Evolutionary conservation across 345 rosid species (phyloP), one percentile per base, ranked within the genome.

Genomic region (Dimocarpus longan): DNA sequence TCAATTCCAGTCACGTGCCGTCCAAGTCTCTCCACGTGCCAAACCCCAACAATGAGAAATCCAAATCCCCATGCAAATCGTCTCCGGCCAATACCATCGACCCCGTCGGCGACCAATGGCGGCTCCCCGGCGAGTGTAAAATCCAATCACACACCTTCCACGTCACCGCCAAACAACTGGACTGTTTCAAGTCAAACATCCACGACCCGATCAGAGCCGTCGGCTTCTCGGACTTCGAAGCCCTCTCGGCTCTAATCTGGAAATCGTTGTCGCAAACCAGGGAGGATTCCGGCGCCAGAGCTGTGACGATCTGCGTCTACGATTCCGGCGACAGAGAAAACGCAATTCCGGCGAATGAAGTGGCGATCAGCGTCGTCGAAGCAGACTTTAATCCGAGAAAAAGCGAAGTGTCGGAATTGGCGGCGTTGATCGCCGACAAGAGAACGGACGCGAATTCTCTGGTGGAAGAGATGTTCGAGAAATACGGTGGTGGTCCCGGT

Each of bases 231-330:
- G 57, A 57, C 73, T 86, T 90, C 60, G 86, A 85, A 8, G 18
- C 86, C 44, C 50, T 94, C 5, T 84, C 85, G n/a, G 95, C 94
- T 2, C 8, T 87, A 22, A 74, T 92, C 19, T 94, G 94, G 97
- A 86, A 84, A 63, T 87, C 89, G 2, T 21, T 92, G 22, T 46
- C 82, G 0, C 87, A 85, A 3, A 56, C 83, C 21, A 89, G 88
- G 39, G 85, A 37, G 2, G 88, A 85, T 67, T 68, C 70, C 5
- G 81, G 72, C 46, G 80, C 88, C 0, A 80, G 76, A 10, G 50
- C 56, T 1, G 89, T 87, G 71, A 88, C 91, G 32, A 44, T 92
- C 0, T 87, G 90, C 50, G 66, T 72, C 15, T 80, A 80, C 3
- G 68, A 46, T n/a, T 12, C 19, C 3, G 39, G 71, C 4, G 73